Evolutionary conservation across 345 rosid genomes (phyloP), one percentile per base, ranked within the genome.

Genomic region (Turnera subulata): DNA sequence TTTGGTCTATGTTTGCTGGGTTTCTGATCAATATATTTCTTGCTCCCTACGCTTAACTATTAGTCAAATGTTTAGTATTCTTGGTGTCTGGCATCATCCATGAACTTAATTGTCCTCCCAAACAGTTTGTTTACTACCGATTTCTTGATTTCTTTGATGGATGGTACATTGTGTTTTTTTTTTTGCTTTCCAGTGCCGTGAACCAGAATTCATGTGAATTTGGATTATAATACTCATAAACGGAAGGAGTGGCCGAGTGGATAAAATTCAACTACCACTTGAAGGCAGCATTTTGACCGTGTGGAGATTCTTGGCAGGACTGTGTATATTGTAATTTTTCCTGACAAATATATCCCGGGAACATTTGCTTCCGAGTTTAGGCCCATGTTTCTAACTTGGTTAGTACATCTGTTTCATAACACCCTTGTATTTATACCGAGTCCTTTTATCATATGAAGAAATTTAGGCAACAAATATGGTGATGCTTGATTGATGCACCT

Each of bases 381-480:
- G 82, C 82, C 77, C 84, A 62, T 79, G 75, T 81, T 88, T 84
- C 85, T 80, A 54, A 78, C 83, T 88, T 82, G 98, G 98, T 91
- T 74, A 88, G 98, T 88, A 77, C 74, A 78, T 75, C 86, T 71
- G 60, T 76, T 84, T 78, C 84, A 81, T 76, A 62, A 71, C 35
- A 13, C 79, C 76, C 71, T 54, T 86, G 91, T 89, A 86, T 82
- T 76, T 80, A 84, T 80, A 66, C 70, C 63, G 56, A 56, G 15
- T 14, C 35, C 8, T 37, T 63, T 64, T 63, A 58, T 39, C 68
- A 58, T 74, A 78, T 35, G 62, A 61, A 70, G 54, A 66, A 21
- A 9, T 59, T 48, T n/a, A n/a, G n/a, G n/a, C n/a, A n/a, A n/a
- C n/a, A n/a, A n/a, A n/a, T n/a, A n/a, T n/a, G n/a, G n/a, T n/a